A percentile compares a stretch with the other conserved stretches of the same genome.
Evolutionary conservation across 129 eudicot genomes (phyloP).

Genomic region (Daucus carota): DH1_v3.0 NC_030385.2:14603501-14604000

Average conservation of each 20-base stretch:
- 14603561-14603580: not conserved
- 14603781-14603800: slow-evolving; percentile 5
- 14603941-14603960: too few relatives aligned
- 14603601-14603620: not conserved
- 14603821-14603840: not conserved
- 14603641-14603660: too few relatives aligned
- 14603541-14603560: slow-evolving; percentile 12
- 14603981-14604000: too few relatives aligned
- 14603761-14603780: not conserved
- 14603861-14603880: not conserved
- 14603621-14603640: not conserved
- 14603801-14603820: not conserved
- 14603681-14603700: not conserved
- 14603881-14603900: not conserved
- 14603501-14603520: slow-evolving; percentile 3
- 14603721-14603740: not conserved
- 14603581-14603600: not conserved
- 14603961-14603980: too few relatives aligned
- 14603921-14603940: too few relatives aligned
- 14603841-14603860: too few relatives aligned
- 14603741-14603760: not conserved
- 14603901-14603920: not conserved
- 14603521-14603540: not conserved
- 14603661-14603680: too few relatives aligned
- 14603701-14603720: not conserved